Evolutionary conservation across 2,329 filamentous ascomycete species (phyloP), one percentile per base, ranked within the genome.

Genomic region (Penicillium capsulatum): DNA sequence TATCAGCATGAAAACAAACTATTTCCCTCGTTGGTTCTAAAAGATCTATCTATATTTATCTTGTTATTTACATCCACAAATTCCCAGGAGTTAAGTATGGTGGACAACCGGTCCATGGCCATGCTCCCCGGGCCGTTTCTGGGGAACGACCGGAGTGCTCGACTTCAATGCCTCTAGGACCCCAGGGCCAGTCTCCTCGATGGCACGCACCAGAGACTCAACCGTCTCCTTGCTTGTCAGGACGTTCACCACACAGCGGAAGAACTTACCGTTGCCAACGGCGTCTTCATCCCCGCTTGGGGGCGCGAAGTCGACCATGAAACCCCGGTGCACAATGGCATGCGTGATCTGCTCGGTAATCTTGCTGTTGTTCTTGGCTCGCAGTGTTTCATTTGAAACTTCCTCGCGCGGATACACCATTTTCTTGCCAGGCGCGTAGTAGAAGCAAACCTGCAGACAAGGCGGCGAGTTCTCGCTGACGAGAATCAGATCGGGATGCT

Each of bases 381-480:
- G 45, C 50, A 67, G 40, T 42, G 52, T 40, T 35, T 71, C 68
- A 9, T 58, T 56, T 2, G 54, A 54, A 7, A 60, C 59, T 16
- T 56, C 33, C 7, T 53, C 59, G 3, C 55, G 52, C 11, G 56
- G 53, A 41, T 64, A 63, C 2, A 64, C 58, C 39, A 84, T 48
- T 41, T 64, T 54, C 2, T 81, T 78, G 1, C 70, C 70, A 0
- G 79, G 79, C 0, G 83, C 80, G 57, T 86, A 89, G 63, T 95
- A 95, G 64, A 97, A 97, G 71, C 91, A 96, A 15, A 97, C 85
- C 68, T 97, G 92, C 60, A 95, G 70, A 66, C 91, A 97, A 0
- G 87, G 86, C 32, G 90, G 83, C 17, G 88, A 86, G 54, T 85
- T 83, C 40, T 79, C 74, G 8, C 81, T 86, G 3, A 95, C 78